Evolutionary conservation across 768 basidiomycete species (phyloP).

Genomic region (Trichaptum fuscoviolaceum): DNA sequence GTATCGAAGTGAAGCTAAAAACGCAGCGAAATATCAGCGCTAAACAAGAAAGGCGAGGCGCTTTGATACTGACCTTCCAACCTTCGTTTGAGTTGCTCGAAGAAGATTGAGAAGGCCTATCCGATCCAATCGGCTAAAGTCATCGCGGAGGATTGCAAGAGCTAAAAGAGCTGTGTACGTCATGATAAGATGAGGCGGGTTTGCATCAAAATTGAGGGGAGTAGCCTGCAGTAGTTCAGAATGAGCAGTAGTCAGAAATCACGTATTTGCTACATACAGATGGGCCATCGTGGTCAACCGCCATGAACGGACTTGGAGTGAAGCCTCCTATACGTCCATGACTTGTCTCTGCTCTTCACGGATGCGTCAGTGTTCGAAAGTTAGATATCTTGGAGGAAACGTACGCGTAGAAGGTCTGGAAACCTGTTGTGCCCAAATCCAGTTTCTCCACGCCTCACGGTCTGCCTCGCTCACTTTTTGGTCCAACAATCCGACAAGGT

Average conservation of each 20-base stretch:
- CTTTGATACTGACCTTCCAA: slow-evolving; percentile 66
- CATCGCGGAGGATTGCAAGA: slow-evolving; percentile 83
- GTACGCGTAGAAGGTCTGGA: slow-evolving; percentile 5
- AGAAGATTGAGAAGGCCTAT: slow-evolving; percentile 63
- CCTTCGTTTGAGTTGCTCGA: slow-evolving; percentile 61
- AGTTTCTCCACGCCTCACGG: slow-evolving; percentile 61
- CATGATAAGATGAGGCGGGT: slow-evolving; percentile 83
- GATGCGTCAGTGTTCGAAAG: background rate
- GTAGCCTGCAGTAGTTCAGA: slow-evolving; percentile 1
- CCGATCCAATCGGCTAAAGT: slow-evolving; percentile 67
- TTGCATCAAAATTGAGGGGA: slow-evolving; percentile 18
- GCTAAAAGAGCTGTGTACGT: slow-evolving; percentile 87
- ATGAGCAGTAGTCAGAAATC: slow-evolving; percentile 10
- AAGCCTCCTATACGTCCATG: slow-evolving; percentile 25
- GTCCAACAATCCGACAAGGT: slow-evolving; percentile 57
- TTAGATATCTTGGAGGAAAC: background rate
- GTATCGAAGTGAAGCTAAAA: slow-evolving; percentile 63
- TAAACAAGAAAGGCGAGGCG: background rate
- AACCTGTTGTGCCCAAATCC: slow-evolving; percentile 85
- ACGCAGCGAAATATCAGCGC: background rate
- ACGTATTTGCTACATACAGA: slow-evolving; percentile 16
- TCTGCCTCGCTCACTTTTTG: slow-evolving; percentile 44
- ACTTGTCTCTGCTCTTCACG: slow-evolving; percentile 8
- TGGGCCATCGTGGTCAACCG: slow-evolving; percentile 22
- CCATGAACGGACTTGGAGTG: slow-evolving; percentile 48